Base-by-base conservation (phyloP, 2,329 filamentous ascomycete genomes). In the Diaporthe australafricana region DNA sequence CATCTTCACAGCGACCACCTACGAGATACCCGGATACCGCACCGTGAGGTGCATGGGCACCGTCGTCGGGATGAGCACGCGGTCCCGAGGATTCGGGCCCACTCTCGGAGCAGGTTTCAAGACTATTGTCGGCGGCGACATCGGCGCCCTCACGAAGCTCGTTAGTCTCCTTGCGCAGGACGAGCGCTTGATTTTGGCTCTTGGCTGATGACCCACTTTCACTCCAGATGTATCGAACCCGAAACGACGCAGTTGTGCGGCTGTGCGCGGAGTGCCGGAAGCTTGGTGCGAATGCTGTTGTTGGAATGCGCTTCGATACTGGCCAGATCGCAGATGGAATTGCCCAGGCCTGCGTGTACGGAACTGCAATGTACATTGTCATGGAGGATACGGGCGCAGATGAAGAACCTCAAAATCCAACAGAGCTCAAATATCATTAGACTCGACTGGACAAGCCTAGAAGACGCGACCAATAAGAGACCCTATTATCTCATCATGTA, bases 1-100 rank as follows among this genome's bases (percentile, higher is more conserved):
- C 53, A 84, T 91, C 70, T 87, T 91, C 74, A 90, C 88, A 0
- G 87, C 87, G 0, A 91, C 89, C 70, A 91, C 90, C 88, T 89
- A 87, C 80, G 89, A 91, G 76, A 81, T 91, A 30, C 89, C 89
- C 1, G 89, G 89, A 7, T 90, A 91, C 20, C 47, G 63, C 63
- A 67, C 91, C 63, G 84, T 86, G 47, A 84, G 83, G 65, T 86
- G 90, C 1, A 85, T 91, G 11, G 89, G 89, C 69, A 85, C 87
- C 14, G 86, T 87, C 79, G 76, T 81, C 77, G 75, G 84, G 79
- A 71, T 85, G 40, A 79, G 78, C 76, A 73, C 81, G 73, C 65
- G 81, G 65, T 87, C 86, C n/a, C 87, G 89, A 60, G 91, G 91
- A 81, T 86, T 86, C 78, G 88, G 85, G 5, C 87, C 89, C 3